These are phyloP conservation scores for Cinnamomum micranthum DNA, from an alignment of 164 flowering plant species.

Conservation along the genomic window DNA sequence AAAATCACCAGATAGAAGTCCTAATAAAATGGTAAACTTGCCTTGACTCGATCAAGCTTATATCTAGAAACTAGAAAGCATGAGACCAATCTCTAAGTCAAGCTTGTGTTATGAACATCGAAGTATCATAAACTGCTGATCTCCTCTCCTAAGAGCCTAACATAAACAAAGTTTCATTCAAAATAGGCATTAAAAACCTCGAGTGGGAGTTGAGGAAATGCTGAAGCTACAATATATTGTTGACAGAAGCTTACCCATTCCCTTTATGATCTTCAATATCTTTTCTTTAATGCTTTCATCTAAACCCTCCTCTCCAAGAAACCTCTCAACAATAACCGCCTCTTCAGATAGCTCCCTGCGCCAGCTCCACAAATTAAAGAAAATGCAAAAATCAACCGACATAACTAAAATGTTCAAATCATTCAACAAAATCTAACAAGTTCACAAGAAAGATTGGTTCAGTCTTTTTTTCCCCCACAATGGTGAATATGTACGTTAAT, in stretches of 20 bases:
- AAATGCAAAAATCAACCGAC: background rate
- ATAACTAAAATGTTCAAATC: too few relatives aligned
- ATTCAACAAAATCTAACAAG: too few relatives aligned
- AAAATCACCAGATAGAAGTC: background rate
- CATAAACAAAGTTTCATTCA: background rate
- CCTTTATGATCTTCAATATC: slow-evolving; percentile 58
- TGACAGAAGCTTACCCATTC: slow-evolving; percentile 60
- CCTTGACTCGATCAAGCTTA: background rate
- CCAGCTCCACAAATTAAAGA: background rate
- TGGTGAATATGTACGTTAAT: too few relatives aligned
- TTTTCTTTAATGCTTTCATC: slow-evolving; percentile 47
- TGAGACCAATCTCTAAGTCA: background rate
- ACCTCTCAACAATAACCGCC: slow-evolving; percentile 55
- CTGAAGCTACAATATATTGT: background rate
- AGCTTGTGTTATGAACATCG: background rate
- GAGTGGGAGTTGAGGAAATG: background rate
- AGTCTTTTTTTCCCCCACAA: too few relatives aligned
- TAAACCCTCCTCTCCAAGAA: slow-evolving; percentile 65
- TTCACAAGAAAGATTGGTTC: too few relatives aligned
- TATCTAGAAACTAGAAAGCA: background rate
- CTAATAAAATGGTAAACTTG: background rate
- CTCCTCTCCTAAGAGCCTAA: background rate
- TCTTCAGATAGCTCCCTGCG: slow-evolving; percentile 71
- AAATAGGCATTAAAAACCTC: background rate
- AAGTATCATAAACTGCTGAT: background rate